phyloP scores from a whole-genome alignment of 306 rosid genomes.

The Acmispon strigosus region DNA sequence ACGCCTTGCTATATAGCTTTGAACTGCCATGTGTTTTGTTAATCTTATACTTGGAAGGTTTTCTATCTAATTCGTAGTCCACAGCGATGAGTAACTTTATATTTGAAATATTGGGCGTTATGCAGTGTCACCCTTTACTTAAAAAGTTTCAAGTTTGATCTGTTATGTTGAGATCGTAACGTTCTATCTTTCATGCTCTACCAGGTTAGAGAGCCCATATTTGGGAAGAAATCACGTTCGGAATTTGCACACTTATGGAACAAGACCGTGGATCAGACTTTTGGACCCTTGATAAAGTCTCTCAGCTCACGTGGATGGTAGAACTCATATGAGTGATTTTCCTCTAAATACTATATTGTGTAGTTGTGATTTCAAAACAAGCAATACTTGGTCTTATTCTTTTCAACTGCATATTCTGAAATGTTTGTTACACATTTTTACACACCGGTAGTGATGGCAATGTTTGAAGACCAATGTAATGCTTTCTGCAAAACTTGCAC shows the following conservation, averaged over 20 bases:
- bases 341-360: neutral
- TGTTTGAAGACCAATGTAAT: neutral
- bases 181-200: constrained; percentile 8
- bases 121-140: neutral
- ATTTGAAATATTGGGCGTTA: neutral
- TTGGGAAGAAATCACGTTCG: constrained; percentile 58
- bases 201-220: constrained; percentile 57
- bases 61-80: neutral
- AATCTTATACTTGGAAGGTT: neutral
- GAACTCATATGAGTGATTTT: constrained; percentile 13
- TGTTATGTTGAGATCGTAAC: constrained; percentile 13
- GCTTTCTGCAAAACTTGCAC: neutral
- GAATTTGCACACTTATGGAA: constrained; percentile 75
- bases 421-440: constrained; percentile 1
- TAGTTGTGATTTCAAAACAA: constrained; percentile 16
- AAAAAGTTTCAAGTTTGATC: constrained; percentile 6
- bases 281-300: constrained; percentile 65
- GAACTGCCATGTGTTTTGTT: neutral
- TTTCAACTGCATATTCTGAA: constrained; percentile 20
- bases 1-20: neutral
- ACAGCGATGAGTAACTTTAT: neutral
- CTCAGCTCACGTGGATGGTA: constrained; percentile 94
- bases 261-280: constrained; percentile 68
- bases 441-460: neutral
- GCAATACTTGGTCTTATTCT: constrained; percentile 3